These are phyloP conservation scores for Sporothrix mexicana DNA, from an alignment of 2,329 filamentous ascomycete species.

Conservation along the genomic window DNA sequence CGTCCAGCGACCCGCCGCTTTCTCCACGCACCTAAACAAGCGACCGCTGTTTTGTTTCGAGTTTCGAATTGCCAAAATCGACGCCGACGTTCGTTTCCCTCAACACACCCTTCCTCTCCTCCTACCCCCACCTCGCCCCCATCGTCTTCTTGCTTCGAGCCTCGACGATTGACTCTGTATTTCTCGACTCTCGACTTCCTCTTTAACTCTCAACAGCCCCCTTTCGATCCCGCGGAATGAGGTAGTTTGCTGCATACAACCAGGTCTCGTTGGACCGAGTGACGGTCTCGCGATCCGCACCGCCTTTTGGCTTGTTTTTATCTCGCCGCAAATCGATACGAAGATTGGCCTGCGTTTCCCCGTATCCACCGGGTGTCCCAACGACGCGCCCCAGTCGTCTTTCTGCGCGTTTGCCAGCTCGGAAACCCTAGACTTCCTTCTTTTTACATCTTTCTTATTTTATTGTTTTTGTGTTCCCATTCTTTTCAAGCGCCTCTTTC, in stretches of 20 bases:
- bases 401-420: not conserved
- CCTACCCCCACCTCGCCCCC: not conserved
- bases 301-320: conserved; percentile 15
- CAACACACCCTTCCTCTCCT: conserved; percentile 4
- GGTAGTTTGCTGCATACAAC: conserved; percentile 61
- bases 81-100: conserved; percentile 20
- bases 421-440: not conserved
- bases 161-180: not conserved
- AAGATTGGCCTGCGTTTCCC: conserved; percentile 14
- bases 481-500: conserved; percentile 17
- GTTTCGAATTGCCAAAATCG: conserved; percentile 19
- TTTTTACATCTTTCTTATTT: not conserved
- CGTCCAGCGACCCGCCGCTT: conserved; percentile 13
- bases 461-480: not conserved
- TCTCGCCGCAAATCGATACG: not conserved
- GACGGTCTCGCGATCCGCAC: conserved; percentile 29
- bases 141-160: not conserved
- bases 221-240: conserved; percentile 54
- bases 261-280: conserved; percentile 65
- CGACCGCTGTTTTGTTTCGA: conserved; percentile 28
- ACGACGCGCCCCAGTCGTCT: conserved; percentile 6
- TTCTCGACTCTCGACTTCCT: not conserved
- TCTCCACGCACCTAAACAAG: conserved; percentile 28
- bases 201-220: not conserved
- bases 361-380: conserved; percentile 21